Percentiles rank a stretch among this genome's conserved stretches.
These are phyloP conservation scores for Chlorella sorokiniana DNA, from an alignment of 139 green algal genomes.

Conservation along the genomic window DNA sequence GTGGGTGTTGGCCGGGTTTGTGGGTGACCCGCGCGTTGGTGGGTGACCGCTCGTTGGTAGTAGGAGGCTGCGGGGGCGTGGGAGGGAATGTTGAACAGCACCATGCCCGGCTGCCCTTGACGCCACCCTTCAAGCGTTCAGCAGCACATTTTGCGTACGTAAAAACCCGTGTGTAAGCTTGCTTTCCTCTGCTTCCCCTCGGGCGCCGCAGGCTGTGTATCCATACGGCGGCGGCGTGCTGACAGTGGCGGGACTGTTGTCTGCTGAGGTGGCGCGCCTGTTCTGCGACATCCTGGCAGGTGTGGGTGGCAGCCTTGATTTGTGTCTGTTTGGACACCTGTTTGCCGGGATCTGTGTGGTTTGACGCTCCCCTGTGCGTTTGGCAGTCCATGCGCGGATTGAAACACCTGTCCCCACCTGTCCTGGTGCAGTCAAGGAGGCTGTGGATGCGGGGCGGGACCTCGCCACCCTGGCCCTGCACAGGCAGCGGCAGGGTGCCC, in stretches of 20 bases:
- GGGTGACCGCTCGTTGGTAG: background rate
- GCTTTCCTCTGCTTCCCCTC: no score
- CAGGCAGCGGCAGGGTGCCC: background rate
- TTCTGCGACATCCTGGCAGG: slow-evolving; percentile 1
- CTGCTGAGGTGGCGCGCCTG: background rate
- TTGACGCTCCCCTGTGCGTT: no score
- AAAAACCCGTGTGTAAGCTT: background rate
- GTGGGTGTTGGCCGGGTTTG: background rate
- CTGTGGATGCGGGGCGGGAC: background rate
- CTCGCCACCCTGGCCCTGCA: background rate
- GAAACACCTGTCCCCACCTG: no score
- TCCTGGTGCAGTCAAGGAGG: background rate
- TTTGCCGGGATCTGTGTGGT: no score
- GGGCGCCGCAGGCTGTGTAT: background rate
- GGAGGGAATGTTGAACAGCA: no score
- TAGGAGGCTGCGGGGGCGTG: no score
- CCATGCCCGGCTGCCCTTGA: no score
- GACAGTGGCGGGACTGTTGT: background rate
- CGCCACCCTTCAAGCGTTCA: no score
- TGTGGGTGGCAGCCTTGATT: no score
- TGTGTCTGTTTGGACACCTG: no score
- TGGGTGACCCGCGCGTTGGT: background rate
- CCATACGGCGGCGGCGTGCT: background rate
- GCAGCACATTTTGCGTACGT: background rate
- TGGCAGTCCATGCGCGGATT: background rate